These are phyloP conservation scores for Umbelopsis sp. DNA, from an alignment of 192 early-diverging fungal species.

Conservation along the genomic window DNA sequence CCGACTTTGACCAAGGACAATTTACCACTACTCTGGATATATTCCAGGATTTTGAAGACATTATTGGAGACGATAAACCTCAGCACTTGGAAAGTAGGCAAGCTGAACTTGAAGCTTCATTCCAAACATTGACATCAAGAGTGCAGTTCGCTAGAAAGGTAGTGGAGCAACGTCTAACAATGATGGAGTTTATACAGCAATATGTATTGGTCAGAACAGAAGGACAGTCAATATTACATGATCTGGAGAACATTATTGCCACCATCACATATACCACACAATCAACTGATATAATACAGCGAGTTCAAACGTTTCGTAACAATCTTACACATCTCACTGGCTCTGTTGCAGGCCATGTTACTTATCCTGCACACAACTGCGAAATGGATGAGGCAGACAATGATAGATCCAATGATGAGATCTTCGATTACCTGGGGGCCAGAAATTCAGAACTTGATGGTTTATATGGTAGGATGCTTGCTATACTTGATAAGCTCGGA, in stretches of 20 bases:
- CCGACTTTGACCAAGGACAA: conserved; percentile 38
- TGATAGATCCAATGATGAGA: conserved; percentile 19
- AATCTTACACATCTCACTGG: conserved; percentile 23
- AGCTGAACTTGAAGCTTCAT: conserved; percentile 32
- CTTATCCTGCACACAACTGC: conserved; percentile 20
- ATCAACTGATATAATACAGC: conserved; percentile 15
- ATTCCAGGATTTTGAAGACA: conserved; percentile 45
- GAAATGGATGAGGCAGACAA: conserved; percentile 24
- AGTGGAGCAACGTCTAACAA: conserved; percentile 39
- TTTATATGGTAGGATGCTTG: conserved; percentile 8
- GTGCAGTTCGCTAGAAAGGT: conserved; percentile 39
- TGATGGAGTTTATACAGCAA: conserved; percentile 43
- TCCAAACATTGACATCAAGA: conserved; percentile 33
- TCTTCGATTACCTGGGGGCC: neutral
- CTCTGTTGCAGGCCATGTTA: conserved; percentile 17
- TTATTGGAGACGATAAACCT: conserved; percentile 26
- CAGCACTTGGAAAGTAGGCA: conserved; percentile 40
- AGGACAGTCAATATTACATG: conserved; percentile 5
- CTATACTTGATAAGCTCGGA: conserved; percentile 19
- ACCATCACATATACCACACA: neutral
- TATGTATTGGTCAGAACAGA: conserved; percentile 20
- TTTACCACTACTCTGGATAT: conserved; percentile 33
- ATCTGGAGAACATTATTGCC: conserved; percentile 4
- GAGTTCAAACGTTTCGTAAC: conserved; percentile 21
- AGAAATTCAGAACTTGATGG: conserved; percentile 18